These are phyloP conservation scores for Anethum foeniculum DNA, from an alignment of 140 eudicot genomes.

Conservation along the genomic window DNA sequence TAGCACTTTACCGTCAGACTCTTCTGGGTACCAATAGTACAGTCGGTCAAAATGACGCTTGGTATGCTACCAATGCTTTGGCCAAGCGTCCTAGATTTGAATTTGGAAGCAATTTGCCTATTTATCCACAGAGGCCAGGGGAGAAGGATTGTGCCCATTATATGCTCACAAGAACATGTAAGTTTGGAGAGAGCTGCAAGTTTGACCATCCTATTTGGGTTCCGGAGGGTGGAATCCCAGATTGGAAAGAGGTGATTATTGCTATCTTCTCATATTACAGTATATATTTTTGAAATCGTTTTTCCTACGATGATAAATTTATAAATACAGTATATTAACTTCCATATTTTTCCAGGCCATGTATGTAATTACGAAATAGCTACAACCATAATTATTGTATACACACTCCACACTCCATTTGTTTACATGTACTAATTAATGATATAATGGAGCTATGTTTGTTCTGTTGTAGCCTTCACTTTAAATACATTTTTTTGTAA, in stretches of 20 bases:
- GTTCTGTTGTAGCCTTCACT: background rate
- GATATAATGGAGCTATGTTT: background rate
- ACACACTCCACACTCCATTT: background rate
- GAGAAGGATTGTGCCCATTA: constrained; percentile 96
- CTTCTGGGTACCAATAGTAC: constrained; percentile 69
- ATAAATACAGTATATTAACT: background rate
- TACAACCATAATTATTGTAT: background rate
- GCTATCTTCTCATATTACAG: constrained; percentile 31
- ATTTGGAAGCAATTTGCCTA: constrained; percentile 77
- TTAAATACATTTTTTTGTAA: background rate
- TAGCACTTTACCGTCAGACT: constrained; percentile 86
- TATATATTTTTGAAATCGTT: constrained; percentile 11
- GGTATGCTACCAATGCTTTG: constrained; percentile 74
- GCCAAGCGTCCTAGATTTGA: constrained; percentile 93
- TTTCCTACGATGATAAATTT: background rate
- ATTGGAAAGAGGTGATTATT: constrained; percentile 99
- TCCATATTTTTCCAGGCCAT: background rate
- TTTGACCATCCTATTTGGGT: constrained; percentile 99
- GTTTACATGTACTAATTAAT: background rate
- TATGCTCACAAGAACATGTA: constrained; percentile 99
- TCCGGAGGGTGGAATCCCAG: constrained; percentile 99
- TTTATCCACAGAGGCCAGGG: constrained; percentile 99
- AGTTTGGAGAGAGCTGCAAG: constrained; percentile 97
- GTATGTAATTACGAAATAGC: background rate
- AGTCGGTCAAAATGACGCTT: constrained; percentile 89